Evolutionary conservation across 1,284 basidiomycete genomes (phyloP).

Genomic region (Laetiporus sulphureus): DNA sequence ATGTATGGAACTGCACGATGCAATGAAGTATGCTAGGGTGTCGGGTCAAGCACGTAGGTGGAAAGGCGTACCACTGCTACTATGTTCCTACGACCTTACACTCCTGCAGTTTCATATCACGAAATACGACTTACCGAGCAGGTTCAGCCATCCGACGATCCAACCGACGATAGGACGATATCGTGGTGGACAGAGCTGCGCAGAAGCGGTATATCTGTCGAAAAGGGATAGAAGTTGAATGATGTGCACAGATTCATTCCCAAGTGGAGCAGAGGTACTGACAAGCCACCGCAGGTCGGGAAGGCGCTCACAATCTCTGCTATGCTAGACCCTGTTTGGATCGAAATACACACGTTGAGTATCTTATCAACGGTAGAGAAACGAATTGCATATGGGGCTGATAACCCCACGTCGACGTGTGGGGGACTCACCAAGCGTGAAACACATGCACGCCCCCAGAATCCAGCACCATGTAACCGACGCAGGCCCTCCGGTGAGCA

Average conservation of each 20-base stretch:
- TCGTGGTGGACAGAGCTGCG: slow-evolving; percentile 61
- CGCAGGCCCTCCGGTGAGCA: slow-evolving; percentile 72
- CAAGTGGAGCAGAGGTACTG: slow-evolving; percentile 25
- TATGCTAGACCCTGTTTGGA: slow-evolving; percentile 51
- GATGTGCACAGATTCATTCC: too few species aligned
- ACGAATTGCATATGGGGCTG: too few species aligned
- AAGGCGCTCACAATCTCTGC: slow-evolving; percentile 77
- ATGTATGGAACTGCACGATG: too few species aligned
- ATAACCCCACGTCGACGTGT: too few species aligned
- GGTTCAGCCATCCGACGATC: slow-evolving; percentile 85
- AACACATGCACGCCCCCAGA: slow-evolving; percentile 68
- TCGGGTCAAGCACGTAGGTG: too few species aligned
- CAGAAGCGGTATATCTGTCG: slow-evolving; percentile 68
- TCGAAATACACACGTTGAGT: too few species aligned
- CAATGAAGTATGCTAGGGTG: too few species aligned
- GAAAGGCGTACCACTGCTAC: too few species aligned
- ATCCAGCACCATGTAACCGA: slow-evolving; percentile 85
- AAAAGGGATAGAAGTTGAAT: slow-evolving; percentile 1
- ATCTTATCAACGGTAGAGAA: too few species aligned
- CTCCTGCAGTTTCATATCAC: too few species aligned
- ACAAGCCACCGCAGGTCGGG: slow-evolving; percentile 81
- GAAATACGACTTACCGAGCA: slow-evolving; percentile 63
- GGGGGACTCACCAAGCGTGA: slow-evolving; percentile 47
- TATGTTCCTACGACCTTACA: too few species aligned
- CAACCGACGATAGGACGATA: slow-evolving; percentile 66